Evolutionary conservation across 306 rosid genomes (phyloP).

Genomic region (Medicago truncatula): MtrunA17r5.0-ANR NC_053043.1:8234501-8235000

Average conservation of each 20-base stretch:
- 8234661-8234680: constrained; percentile 38
- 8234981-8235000: no score
- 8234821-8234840: neutral
- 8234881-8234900: no score
- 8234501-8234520: constrained; percentile 44
- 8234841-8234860: no score
- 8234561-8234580: constrained; percentile 39
- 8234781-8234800: neutral
- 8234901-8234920: no score
- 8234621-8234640: constrained; percentile 38
- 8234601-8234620: constrained; percentile 29
- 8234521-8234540: constrained; percentile 38
- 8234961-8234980: no score
- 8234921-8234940: no score
- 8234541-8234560: constrained; percentile 45
- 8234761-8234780: constrained; percentile 14
- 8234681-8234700: neutral
- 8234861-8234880: no score
- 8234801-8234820: neutral
- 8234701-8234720: neutral
- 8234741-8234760: neutral
- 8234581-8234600: constrained; percentile 24
- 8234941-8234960: no score
- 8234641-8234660: constrained; percentile 42
- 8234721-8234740: neutral